Conservation (phyloP, 2,329 filamentous ascomycete species). For the Diaporthe ampelina region DNA sequence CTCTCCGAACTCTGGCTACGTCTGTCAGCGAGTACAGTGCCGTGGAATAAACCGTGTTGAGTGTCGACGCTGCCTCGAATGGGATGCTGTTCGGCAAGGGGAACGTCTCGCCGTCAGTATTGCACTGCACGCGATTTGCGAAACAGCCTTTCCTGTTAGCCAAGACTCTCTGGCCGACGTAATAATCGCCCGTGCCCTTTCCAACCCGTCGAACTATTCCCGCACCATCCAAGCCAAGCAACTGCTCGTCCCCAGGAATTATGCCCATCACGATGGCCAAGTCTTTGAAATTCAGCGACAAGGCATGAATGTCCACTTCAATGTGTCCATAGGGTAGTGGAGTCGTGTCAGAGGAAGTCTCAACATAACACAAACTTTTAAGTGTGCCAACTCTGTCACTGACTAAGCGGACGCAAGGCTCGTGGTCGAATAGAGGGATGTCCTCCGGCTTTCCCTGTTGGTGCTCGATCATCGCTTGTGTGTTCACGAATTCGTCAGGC, state of each 20-base stretch:
- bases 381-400: conserved; percentile 22
- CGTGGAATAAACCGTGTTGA: conserved; percentile 3
- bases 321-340: background rate
- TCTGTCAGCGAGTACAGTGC: conserved; percentile 1
- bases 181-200: conserved; percentile 11
- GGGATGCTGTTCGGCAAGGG: background rate
- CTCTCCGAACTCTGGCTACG: conserved; percentile 9
- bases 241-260: conserved; percentile 1
- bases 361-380: conserved; percentile 17
- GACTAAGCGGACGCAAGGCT: conserved; percentile 5
- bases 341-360: background rate
- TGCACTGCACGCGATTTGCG: conserved; percentile 7
- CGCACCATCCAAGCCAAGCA: background rate
- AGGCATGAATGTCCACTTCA: background rate
- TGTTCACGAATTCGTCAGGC: conserved; percentile 16
- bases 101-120: background rate
- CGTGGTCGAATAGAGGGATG: conserved; percentile 12
- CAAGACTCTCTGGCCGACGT: conserved; percentile 3
- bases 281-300: conserved; percentile 25
- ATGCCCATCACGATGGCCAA: conserved; percentile 24
- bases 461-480: conserved; percentile 19
- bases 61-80: conserved; percentile 25
- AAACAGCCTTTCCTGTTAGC: background rate
- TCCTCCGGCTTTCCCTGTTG: conserved; percentile 19
- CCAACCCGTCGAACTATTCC: background rate